phyloP scores from a whole-genome alignment of 306 rosid genomes.

The Astragalus glycyphyllos region DNA sequence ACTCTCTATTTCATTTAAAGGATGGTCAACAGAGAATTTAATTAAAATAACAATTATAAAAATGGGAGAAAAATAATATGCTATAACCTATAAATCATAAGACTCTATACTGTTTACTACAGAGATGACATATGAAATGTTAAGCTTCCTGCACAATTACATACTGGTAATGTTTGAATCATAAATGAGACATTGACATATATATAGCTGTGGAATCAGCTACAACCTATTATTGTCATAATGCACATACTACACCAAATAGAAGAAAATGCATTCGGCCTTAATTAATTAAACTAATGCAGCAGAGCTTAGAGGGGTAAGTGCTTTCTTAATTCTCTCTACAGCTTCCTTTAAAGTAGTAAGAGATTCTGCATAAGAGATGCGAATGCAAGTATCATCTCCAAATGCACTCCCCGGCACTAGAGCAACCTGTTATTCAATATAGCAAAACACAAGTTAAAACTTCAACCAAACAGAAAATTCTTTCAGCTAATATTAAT shows the following conservation, averaged over 20 bases:
- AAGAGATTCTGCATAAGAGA: slow-evolving; percentile 90
- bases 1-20: no score
- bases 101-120: no score
- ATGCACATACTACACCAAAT: slow-evolving; percentile 25
- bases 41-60: no score
- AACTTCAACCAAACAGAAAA: no score
- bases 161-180: not conserved
- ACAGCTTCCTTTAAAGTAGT: slow-evolving; percentile 74
- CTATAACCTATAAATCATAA: no score
- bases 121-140: not conserved
- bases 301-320: slow-evolving; percentile 51
- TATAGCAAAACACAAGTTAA: slow-evolving; percentile 9
- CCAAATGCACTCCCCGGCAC: slow-evolving; percentile 97
- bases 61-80: no score
- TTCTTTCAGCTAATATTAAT: no score
- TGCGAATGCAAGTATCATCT: slow-evolving; percentile 83
- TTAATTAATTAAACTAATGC: slow-evolving; percentile 60
- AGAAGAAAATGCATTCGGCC: not conserved
- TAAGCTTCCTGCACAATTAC: not conserved
- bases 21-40: no score
- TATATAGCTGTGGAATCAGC: slow-evolving; percentile 7
- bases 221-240: slow-evolving; percentile 1
- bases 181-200: not conserved
- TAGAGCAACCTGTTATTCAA: slow-evolving; percentile 71
- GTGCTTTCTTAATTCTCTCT: slow-evolving; percentile 82